These are phyloP conservation scores for Echinochloa phyllopogon DNA, from an alignment of 176 grass and related monocot species.

Conservation along the genomic window DNA sequence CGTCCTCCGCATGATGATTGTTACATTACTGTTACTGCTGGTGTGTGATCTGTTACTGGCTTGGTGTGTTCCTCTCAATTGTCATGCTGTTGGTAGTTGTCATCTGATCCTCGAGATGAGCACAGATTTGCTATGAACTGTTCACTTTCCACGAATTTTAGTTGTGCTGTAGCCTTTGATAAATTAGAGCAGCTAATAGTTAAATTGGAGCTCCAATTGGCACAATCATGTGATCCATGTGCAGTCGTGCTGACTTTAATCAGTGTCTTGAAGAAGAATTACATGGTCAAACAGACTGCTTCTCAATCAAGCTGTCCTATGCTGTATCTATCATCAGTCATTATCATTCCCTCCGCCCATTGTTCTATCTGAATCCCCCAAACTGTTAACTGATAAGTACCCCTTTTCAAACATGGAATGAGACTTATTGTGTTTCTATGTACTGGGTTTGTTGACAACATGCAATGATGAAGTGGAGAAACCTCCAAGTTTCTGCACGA, in stretches of 20 bases:
- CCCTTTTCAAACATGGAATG: conserved; percentile 21
- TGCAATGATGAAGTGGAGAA: not conserved
- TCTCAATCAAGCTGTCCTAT: not conserved
- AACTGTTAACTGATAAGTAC: conserved; percentile 8
- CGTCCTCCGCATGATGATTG: not conserved
- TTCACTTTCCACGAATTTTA: conserved; percentile 6
- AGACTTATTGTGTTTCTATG: conserved; percentile 3
- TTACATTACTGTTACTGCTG: not conserved
- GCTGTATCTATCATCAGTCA: not conserved
- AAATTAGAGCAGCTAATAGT: not conserved
- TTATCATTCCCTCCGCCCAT: not conserved
- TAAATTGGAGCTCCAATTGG: conserved; percentile 5
- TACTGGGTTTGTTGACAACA: not conserved
- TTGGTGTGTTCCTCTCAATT: not conserved
- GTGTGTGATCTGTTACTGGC: not conserved
- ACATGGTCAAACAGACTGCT: conserved; percentile 6
- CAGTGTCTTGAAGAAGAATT: not conserved
- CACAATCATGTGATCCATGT: not conserved
- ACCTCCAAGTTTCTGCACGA: not conserved
- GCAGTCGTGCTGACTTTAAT: not conserved
- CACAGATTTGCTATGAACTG: not conserved
- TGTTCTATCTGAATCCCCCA: not conserved
- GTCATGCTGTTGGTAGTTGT: not conserved
- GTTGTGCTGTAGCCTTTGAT: not conserved
- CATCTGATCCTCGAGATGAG: not conserved